Base-by-base conservation (phyloP, 148 eudicot species). In the Rhododendron ovatum region DNA sequence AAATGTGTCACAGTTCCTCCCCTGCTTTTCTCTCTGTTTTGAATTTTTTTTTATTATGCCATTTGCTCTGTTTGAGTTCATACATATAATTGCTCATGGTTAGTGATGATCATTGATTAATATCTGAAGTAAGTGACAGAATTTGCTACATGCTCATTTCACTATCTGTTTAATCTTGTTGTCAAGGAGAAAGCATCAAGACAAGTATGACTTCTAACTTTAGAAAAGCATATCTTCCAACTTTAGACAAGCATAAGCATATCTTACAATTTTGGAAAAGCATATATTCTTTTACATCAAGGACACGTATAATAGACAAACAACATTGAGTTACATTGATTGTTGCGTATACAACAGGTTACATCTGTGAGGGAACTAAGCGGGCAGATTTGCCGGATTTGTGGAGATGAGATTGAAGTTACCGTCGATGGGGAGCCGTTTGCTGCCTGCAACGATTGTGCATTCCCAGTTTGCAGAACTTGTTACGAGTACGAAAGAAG, bases 401-500 rank as follows among this genome's bases (percentile, higher is more conserved):
- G 96, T 85, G 96, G 94, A 53, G 96, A 94, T 89, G 94, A 91
- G 88, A 87, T 94, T 69, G 96, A 91, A 82, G 82, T 92, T 35
- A 89, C 90, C 0, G 93, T 87, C 24, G 92, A 91, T 77, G 94
- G 94, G 26, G 96, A 94, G 91, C 89, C 92, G 30, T 92, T 94
- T 88, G 92, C 92, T 85, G 96, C 96, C 73, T 94, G 96, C 91
- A 92, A 94, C 77, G 96, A 94, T 80, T 94, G 96, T 87, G 96
- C 96, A 8, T 94, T 94, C 88, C 96, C 96, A 51, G 90, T 94
- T 81, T 94, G 96, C 88, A 96, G 92, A 84, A 86, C 94, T 85
- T 96, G 98, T 88, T 96, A 96, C 81, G 98, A 96, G 74, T 96
- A 96, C 78, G 98, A 96, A 83, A 89, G 98, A 86, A 89, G 92